A percentile compares a stretch with the other conserved stretches of the same genome.
Evolutionary conservation across 1,284 basidiomycete species (phyloP).

Genomic region (Heterobasidion irregulare): DNA sequence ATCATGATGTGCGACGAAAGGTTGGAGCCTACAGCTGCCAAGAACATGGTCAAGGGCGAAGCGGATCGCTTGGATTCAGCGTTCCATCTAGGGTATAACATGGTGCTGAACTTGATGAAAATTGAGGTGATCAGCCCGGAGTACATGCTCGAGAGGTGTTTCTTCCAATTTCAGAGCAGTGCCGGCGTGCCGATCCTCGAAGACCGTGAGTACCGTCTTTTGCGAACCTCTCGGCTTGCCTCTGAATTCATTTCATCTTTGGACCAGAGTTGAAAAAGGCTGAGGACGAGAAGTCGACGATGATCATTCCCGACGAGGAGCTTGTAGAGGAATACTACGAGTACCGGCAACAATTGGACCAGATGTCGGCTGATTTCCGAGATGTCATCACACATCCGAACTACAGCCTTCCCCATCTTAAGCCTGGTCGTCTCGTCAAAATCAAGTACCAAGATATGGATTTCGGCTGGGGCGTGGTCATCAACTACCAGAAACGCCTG

Average conservation of each 20-base stretch:
- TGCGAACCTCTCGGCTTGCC: not conserved
- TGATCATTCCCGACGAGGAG: slow-evolving; percentile 78
- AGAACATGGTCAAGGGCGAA: slow-evolving; percentile 98
- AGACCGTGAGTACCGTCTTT: slow-evolving; percentile 50
- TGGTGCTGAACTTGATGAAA: slow-evolving; percentile 98
- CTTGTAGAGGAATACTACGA: slow-evolving; percentile 89
- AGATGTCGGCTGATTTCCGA: slow-evolving; percentile 81
- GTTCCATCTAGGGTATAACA: slow-evolving; percentile 99
- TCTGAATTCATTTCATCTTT: not conserved
- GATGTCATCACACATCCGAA: slow-evolving; percentile 92
- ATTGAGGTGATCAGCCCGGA: slow-evolving; percentile 98
- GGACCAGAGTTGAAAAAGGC: slow-evolving; percentile 67
- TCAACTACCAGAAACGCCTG: slow-evolving; percentile 86
- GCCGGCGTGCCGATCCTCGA: slow-evolving; percentile 85
- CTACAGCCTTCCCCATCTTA: slow-evolving; percentile 90
- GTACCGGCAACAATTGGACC: slow-evolving; percentile 83
- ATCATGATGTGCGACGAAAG: slow-evolving; percentile 99
- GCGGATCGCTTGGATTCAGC: slow-evolving; percentile 97
- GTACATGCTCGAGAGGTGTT: slow-evolving; percentile 96
- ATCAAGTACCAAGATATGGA: slow-evolving; percentile 83
- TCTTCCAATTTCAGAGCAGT: slow-evolving; percentile 97
- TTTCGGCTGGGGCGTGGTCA: slow-evolving; percentile 94
- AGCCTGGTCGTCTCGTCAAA: slow-evolving; percentile 86
- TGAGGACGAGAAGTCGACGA: slow-evolving; percentile 61
- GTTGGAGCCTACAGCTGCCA: slow-evolving; percentile 87